phyloP scores from a whole-genome alignment of 2,329 filamentous ascomycete species.

The Cladorrhinum sp. region DNA sequence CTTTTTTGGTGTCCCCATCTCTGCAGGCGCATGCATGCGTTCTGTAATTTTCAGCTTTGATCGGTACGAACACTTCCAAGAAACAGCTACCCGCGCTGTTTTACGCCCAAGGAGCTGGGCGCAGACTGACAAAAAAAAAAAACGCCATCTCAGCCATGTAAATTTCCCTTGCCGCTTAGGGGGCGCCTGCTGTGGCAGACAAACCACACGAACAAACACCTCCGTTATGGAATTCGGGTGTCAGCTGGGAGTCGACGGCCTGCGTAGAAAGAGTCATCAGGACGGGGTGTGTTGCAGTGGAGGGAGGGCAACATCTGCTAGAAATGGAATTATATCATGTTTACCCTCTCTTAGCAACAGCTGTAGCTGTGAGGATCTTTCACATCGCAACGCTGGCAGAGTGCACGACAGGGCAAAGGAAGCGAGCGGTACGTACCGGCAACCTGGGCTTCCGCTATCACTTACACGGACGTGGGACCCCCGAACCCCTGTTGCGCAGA shows the following conservation, averaged over 20 bases:
- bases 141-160: neutral
- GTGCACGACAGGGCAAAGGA: constrained; percentile 3
- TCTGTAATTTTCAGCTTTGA: neutral
- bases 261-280: neutral
- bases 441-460: constrained; percentile 19
- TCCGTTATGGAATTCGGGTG: neutral
- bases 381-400: neutral
- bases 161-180: neutral
- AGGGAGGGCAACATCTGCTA: neutral
- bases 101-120: neutral
- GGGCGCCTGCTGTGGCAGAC: neutral
- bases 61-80: neutral
- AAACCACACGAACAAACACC: neutral
- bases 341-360: neutral
- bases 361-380: neutral
- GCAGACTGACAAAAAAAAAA: neutral
- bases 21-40: neutral
- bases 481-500: constrained; percentile 15
- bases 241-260: neutral
- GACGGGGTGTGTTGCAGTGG: neutral
- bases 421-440: constrained; percentile 13
- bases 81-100: neutral
- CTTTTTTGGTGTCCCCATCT: neutral
- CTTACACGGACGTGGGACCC: constrained; percentile 18
- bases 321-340: neutral